Base-by-base conservation (phyloP, 164 flowering plant species). In the Tinospora cordifolia region DNA sequence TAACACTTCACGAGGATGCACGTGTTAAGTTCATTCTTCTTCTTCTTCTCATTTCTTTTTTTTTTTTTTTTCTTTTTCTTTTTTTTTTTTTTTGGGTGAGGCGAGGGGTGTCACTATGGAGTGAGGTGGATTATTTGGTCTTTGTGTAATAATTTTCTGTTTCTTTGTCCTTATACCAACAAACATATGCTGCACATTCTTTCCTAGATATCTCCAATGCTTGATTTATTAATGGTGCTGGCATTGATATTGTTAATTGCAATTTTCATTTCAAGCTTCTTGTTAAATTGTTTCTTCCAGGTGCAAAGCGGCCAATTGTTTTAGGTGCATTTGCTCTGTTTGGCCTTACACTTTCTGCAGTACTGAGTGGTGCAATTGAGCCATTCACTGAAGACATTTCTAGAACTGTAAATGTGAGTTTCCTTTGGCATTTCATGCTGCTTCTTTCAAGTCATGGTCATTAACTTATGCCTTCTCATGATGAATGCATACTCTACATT, bases 331-430 rank as follows among this genome's bases (percentile, higher is more conserved):
- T 75, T 47, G 63, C 85, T 62, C 68, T 90, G 39, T 85, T 86
- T 75, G 87, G 78, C 60, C 81, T 94, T 34, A 85, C 99, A 27
- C 73, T 94, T 6, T 72, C 75, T 62, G 84, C 81, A 39, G 85
- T 89, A 49, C 44, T 76, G 62, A 76, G 79, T 69, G 93, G 90
- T 67, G 36, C 76, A 15, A 51, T 89, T 66, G 93, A 92, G 59
- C 87, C 95, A 40, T 92, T 89, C 79, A 83, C 89, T 9, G 87
- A 89, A 40, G 92, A 90, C 71, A 79, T 81, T 62, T 79, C 97
- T 49, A 80, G 99, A 77, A 85, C 92, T 76, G 91, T 94, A 38
- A 90, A 90, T 85, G 98, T 94, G 79, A 84, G 95, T 77, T 30
- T 14, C 26, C 36, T 65, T 22, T 72, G 63, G 25, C 65, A 57